Base-by-base conservation (phyloP, 2,329 filamentous ascomycete genomes). In the Aspergillus transmontanensis region DNA sequence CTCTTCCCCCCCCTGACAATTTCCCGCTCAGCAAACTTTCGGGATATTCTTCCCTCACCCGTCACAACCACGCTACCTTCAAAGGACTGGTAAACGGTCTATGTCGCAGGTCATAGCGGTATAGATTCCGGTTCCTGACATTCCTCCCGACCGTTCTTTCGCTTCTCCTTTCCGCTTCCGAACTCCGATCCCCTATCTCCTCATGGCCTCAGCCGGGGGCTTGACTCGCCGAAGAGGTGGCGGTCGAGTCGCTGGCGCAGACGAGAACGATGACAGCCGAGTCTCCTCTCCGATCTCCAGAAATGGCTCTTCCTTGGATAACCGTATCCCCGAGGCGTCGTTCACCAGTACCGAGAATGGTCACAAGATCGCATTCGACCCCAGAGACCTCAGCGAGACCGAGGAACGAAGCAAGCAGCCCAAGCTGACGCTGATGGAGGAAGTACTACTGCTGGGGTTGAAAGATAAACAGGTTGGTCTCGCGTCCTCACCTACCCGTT, bases 401-500 rank as follows among this genome's bases (percentile, higher is more conserved):
- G 93, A 91, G 71, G 95, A 99, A 84, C 86, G 95, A 78, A 95
- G 88, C 86, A 98, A 97, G 84, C 94, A 98, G 84, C 95, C 95
- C 55, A 99, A 98, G 85, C 84, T 99, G 77, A 99, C 95, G 45
- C 84, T 99, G 77, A 99, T 99, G 95, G 95, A 99, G 83, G 95
- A 99, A 82, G 90, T 99, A 60, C 85, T 99, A 75, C 84, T 99
- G 73, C 87, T 99, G 80, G 95, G 95, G 12, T 83, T 99, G 74
- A 99, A 99, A 82, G 95, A 99, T 81, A 99, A 98, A 84, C 95
- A 99, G 89, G 93, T 97, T 83, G 76, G 85, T 67, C 45, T 16
- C 16, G 30, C 51, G 26, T 26, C 28, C 50, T 28, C 9, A 12
- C 12, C 28, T n/a, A n/a, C 46, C 34, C n/a, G 11, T 61, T 50